Base-by-base conservation (phyloP, 306 rosid species). In the Malus asiatica region DNA sequence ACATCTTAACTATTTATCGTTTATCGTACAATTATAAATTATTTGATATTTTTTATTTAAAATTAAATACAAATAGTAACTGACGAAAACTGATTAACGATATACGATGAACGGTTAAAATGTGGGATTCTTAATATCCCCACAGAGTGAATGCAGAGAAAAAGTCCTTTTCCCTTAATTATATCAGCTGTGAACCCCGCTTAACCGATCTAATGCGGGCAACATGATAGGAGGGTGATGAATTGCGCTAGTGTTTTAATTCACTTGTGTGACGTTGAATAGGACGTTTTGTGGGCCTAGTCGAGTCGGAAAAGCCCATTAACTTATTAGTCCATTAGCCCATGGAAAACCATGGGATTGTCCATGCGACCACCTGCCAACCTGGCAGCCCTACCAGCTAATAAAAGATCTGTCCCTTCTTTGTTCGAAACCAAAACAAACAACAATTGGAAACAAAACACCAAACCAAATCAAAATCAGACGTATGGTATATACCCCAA, bases 341-440 rank as follows among this genome's bases (percentile, higher is more conserved):
- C 57, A 55, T 76, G 77, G 83, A 80, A 85, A 76, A 88, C 90
- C 87, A 84, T 86, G 90, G 86, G 35, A 3, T 74, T 82, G 84
- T 61, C 76, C 87, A 82, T 77, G 87, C 78, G 93, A 85, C 72
- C 77, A 63, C 89, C 96, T 85, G 91, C 88, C 90, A 83, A 85
- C 85, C 87, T 80, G 80, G 87, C 96, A 90, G 75, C 83, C 71
- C 82, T 15, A 76, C 74, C 82, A 66, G 66, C 75, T 23, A 77
- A 80, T 86, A 62, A 79, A 83, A 59, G 42, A 78, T 1, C 68
- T 88, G 89, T 87, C 89, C 16, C 88, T 77, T 81, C 80, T 80
- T 40, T 80, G 82, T 71, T 52, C 70, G 44, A 75, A 6, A 46
- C 70, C 79, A 57, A 55, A 53, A 66, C 16, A 19, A 35, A 18